A percentile compares a stretch with the other conserved stretches of the same genome.
These are phyloP conservation scores for Cadophora sp. DNA, from an alignment of 2,329 filamentous ascomycete genomes.

Conservation along the genomic window DNA sequence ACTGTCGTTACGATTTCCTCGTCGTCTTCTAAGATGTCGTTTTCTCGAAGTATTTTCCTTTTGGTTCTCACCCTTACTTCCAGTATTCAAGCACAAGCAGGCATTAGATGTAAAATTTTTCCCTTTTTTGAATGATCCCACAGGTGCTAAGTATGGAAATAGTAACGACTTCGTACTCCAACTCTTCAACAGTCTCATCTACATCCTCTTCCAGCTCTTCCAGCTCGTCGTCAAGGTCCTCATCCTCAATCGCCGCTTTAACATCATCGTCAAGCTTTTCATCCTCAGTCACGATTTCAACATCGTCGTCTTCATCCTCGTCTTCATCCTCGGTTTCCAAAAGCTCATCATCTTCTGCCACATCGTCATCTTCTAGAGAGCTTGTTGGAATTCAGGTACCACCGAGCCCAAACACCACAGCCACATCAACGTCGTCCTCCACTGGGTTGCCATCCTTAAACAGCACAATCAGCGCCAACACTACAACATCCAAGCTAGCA, in stretches of 20 bases:
- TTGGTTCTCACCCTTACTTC: slow-evolving; percentile 15
- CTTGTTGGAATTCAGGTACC: background rate
- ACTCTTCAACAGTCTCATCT: slow-evolving; percentile 3
- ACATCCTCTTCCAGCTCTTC: background rate
- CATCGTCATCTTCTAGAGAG: background rate
- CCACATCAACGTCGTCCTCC: background rate
- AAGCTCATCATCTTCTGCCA: background rate
- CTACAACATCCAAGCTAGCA: background rate
- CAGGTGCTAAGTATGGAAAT: background rate
- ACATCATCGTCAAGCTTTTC: background rate
- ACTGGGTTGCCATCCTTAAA: background rate
- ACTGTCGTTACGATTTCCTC: slow-evolving; percentile 19
- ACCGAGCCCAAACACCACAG: background rate
- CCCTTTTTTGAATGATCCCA: background rate
- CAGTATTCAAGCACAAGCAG: slow-evolving; percentile 10
- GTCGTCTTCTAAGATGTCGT: slow-evolving; percentile 18
- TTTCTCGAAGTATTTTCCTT: slow-evolving; percentile 2
- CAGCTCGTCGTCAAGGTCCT: background rate
- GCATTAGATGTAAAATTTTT: slow-evolving; percentile 4
- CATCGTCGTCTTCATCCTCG: no score
- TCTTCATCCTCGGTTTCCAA: slow-evolving; percentile 5
- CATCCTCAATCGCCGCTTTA: background rate
- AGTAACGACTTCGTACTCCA: background rate
- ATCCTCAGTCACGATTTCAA: no score
- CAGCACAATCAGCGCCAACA: background rate